phyloP scores from a whole-genome alignment of 768 basidiomycete species.

The Kwoniella heveanensis region DNA sequence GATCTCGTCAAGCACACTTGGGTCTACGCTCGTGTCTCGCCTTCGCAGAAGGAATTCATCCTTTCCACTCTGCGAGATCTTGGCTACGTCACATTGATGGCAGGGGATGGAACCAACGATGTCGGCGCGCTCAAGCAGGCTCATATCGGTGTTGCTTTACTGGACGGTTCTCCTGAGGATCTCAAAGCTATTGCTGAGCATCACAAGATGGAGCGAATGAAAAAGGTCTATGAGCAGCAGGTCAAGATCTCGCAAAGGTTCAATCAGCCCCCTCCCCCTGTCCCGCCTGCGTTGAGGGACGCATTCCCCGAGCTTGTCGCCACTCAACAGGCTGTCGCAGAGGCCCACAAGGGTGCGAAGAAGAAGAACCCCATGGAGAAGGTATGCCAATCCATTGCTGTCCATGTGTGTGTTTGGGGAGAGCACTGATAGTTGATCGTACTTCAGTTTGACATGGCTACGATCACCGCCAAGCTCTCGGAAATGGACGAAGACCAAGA shows the following conservation, averaged over 20 bases:
- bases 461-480: slow-evolving; percentile 80
- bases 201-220: slow-evolving; percentile 82
- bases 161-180: slow-evolving; percentile 89
- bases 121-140: slow-evolving; percentile 98
- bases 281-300: slow-evolving; percentile 83
- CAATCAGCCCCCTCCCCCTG: slow-evolving; percentile 89
- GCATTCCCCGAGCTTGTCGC: slow-evolving; percentile 86
- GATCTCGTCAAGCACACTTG: slow-evolving; percentile 89
- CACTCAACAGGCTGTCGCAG: slow-evolving; percentile 79
- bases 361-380: slow-evolving; percentile 88
- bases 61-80: slow-evolving; percentile 83
- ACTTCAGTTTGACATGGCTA: slow-evolving; percentile 72
- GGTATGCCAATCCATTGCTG: slow-evolving; percentile 59
- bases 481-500: slow-evolving; percentile 92
- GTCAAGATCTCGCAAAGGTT: slow-evolving; percentile 85
- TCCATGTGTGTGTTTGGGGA: not conserved
- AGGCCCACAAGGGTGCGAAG: slow-evolving; percentile 64
- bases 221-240: slow-evolving; percentile 97
- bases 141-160: slow-evolving; percentile 88
- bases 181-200: slow-evolving; percentile 91
- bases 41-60: slow-evolving; percentile 92
- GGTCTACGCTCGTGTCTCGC: slow-evolving; percentile 98
- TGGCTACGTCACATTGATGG: slow-evolving; percentile 94
- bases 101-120: slow-evolving; percentile 98
- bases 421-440: slow-evolving; percentile 24